A percentile compares a stretch with the other conserved stretches of the same genome.
Evolutionary conservation across 2,329 filamentous ascomycete genomes (phyloP).

Genomic region (Fusarium devonianum): DNA sequence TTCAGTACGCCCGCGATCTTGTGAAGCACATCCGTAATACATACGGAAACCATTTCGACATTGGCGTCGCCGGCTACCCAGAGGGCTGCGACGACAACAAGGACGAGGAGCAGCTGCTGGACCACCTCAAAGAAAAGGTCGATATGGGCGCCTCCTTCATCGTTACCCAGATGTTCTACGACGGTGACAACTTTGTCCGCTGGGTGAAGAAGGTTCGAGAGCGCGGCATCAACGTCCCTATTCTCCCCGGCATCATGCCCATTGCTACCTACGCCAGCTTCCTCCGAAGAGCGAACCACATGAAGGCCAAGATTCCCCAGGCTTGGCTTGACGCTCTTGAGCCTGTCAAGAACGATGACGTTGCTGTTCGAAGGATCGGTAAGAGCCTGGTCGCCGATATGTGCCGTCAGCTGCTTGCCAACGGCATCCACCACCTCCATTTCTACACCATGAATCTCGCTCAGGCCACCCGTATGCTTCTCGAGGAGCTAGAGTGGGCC

Average conservation of each 20-base stretch:
- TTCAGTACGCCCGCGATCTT: slow-evolving; percentile 91
- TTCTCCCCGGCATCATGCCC: slow-evolving; percentile 84
- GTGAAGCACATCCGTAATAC: slow-evolving; percentile 81
- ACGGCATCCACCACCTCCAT: slow-evolving; percentile 87
- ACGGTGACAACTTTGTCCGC: slow-evolving; percentile 90
- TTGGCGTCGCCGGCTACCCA: slow-evolving; percentile 95
- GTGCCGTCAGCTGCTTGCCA: slow-evolving; percentile 84
- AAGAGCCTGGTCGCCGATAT: slow-evolving; percentile 87
- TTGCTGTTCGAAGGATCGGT: slow-evolving; percentile 87
- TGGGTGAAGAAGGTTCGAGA: slow-evolving; percentile 90
- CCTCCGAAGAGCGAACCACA: slow-evolving; percentile 87
- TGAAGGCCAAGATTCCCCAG: slow-evolving; percentile 82
- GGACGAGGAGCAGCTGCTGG: slow-evolving; percentile 82
- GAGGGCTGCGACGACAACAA: slow-evolving; percentile 95
- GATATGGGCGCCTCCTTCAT: slow-evolving; percentile 94
- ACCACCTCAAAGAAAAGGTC: slow-evolving; percentile 96
- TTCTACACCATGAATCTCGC: slow-evolving; percentile 99
- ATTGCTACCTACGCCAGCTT: slow-evolving; percentile 97
- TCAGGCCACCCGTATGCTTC: slow-evolving; percentile 89
- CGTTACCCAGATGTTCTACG: slow-evolving; percentile 99
- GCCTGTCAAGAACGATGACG: slow-evolving; percentile 95
- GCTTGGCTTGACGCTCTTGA: slow-evolving; percentile 84
- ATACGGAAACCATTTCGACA: slow-evolving; percentile 83
- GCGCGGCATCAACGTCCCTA: slow-evolving; percentile 82
- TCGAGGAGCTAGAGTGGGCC: slow-evolving; percentile 86